Evolutionary conservation across 768 basidiomycete species (phyloP), one percentile per base, ranked within the genome.

Genomic region (Tulasnella sp.): DNA sequence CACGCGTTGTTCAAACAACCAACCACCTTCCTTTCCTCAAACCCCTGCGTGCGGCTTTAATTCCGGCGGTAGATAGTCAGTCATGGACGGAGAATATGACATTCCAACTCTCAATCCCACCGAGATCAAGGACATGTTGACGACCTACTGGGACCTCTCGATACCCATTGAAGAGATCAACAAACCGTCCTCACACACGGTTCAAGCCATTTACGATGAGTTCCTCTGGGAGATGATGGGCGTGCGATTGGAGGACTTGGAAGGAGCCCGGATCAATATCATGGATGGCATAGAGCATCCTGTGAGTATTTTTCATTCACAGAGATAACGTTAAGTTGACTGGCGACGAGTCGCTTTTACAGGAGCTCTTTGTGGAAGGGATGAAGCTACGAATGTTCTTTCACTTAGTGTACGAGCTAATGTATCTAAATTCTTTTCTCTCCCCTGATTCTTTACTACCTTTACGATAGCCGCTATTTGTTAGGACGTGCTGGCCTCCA

Each of bases 171-270:
- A 85, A 53, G 84, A 88, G 63, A 80, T 91, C 44, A 67, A 76
- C 44, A 75, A 76, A 17, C 88, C 88, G 1, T 79, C 79, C 1
- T 65, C 81, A 0, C 85, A 88, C 44, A 86, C 87, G 63, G 84
- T 89, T 29, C 76, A 82, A 38, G 74, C 72, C 53, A 78, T 89
- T 19, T 90, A 85, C 70, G 75, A 73, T 60, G 80, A 82, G 7
- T 86, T 86, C 66, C 76, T 91, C 43, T 77, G 83, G 43, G 83
- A 85, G 65, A 80, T 87, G 59, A 83, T 83, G 4, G 77, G 78
- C 53, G 73, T 91, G 56, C 75, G 75, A 29, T 75, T 78, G 31
- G 80, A 83, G 8, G 69, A 71, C 27, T 75, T 91, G 4, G 76
- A 79, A 60, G 76, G 79, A 1, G 78, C 87, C 0, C 75, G 79